Evolutionary conservation across 208 protist genomes (phyloP), one percentile per base, ranked within the genome.

Genomic region (Leishmania mexicana): DNA sequence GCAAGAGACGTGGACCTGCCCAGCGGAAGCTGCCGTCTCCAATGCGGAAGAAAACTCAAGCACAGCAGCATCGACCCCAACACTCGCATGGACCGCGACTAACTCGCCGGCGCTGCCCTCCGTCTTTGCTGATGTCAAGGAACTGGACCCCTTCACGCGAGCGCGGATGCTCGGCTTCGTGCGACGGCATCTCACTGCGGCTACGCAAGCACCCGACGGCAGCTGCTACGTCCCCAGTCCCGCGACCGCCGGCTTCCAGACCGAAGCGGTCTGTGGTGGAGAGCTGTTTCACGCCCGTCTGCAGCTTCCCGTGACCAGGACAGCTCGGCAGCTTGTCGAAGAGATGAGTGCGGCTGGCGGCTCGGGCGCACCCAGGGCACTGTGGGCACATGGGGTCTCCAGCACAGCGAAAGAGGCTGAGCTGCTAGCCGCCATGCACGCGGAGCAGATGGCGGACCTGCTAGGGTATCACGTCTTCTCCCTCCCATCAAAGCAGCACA

Each of bases 391-490:
- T 83, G 95, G 93, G 19, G 83, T 97, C 6, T 89, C 93, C 7
- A 89, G 85, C 81, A 89, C 88, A 31, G 83, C 75, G 8, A 96
- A 95, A 78, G 88, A 96, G 49, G 95, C 93, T 10, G 95, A 98
- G 78, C 54, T 90, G 71, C 88, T 96, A 19, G 95, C 95, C 0
- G 90, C 93, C 28, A 96, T 96, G 95, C 95, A 96, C 81, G 95
- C 93, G 1, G 92, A 96, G 73, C 89, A 91, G 73, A 93, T 96
- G 53, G 95, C 96, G 75, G 95, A 97, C 82, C 87, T 85, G 53
- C 91, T 97, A 62, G 93, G 95, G 47, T 95, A 96, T 77, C 93
- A 95, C 77, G 90, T 98, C 54, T 98, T 96, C 86, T 94, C 86
- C 28, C 87, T 98, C 42, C 89, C 94, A 19, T 96, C 93, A 17